A percentile compares a stretch with the other conserved stretches of the same genome.
These are phyloP conservation scores for Kodamaea suecica DNA, from an alignment of 1,139 yeast genomes.

Conservation along the genomic window DNA sequence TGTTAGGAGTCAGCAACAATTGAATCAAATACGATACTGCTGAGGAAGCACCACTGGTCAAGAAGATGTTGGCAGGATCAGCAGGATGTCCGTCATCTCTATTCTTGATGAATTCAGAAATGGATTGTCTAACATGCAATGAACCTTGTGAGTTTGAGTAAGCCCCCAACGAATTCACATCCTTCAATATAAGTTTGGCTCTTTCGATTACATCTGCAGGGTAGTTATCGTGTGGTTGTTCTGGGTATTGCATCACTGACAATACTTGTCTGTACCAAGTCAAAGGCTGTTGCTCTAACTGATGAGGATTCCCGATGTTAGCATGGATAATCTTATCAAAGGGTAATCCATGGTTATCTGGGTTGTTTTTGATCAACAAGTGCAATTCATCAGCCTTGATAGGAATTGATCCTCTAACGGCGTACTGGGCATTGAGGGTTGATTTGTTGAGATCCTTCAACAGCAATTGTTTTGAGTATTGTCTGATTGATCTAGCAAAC, in stretches of 20 bases:
- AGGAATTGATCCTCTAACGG: constrained; percentile 94
- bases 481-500: constrained; percentile 2
- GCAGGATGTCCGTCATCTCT: constrained; percentile 65
- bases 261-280: constrained; percentile 94
- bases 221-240: constrained; percentile 36
- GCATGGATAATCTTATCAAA: constrained; percentile 78
- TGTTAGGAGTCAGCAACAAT: constrained; percentile 57
- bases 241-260: constrained; percentile 82
- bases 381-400: constrained; percentile 84
- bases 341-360: constrained; percentile 63
- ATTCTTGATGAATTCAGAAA: constrained; percentile 71
- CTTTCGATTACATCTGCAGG: constrained; percentile 73
- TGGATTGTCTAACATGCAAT: constrained; percentile 62
- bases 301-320: constrained; percentile 97
- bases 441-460: constrained; percentile 62
- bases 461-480: constrained; percentile 13
- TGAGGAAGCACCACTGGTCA: constrained; percentile 91
- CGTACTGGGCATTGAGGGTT: constrained; percentile 85
- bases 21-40: constrained; percentile 79
- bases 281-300: constrained; percentile 86
- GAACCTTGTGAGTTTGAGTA: constrained; percentile 93
- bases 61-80: constrained; percentile 66
- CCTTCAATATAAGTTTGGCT: constrained; percentile 56
- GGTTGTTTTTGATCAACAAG: constrained; percentile 42
- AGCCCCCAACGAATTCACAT: constrained; percentile 86